These are phyloP conservation scores for Phytophthora aleatoria DNA, from an alignment of 352 stramenopile species.

Conservation along the genomic window DNA sequence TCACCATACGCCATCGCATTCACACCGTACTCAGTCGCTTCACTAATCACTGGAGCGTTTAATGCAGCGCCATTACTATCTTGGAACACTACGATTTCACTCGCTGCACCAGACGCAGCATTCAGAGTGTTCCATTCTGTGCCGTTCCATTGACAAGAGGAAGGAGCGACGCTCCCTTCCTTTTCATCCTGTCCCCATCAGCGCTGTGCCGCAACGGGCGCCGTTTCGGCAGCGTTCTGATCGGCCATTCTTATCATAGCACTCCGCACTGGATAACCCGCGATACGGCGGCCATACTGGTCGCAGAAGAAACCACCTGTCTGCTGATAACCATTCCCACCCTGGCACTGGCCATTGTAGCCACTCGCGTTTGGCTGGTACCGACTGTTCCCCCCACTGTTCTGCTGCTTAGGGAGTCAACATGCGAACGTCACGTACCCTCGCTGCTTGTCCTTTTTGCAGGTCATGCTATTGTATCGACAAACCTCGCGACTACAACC, in stretches of 20 bases:
- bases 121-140: neutral
- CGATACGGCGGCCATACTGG: too few relatives aligned
- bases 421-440: neutral
- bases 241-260: neutral
- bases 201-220: neutral
- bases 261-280: too few relatives aligned
- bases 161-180: conserved; percentile 1
- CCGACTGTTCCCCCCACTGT: neutral
- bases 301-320: too few relatives aligned
- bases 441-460: neutral
- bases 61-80: too few relatives aligned
- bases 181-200: neutral
- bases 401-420: neutral
- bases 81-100: too few relatives aligned
- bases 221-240: neutral
- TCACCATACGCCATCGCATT: too few relatives aligned
- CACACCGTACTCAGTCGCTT: too few relatives aligned
- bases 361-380: too few relatives aligned
- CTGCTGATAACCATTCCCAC: too few relatives aligned
- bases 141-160: neutral
- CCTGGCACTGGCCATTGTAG: neutral
- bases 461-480: neutral
- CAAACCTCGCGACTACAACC: neutral
- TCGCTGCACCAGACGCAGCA: too few relatives aligned
- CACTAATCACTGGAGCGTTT: too few relatives aligned